phyloP scores from a whole-genome alignment of 164 flowering plant species.

The Nymphaea colorata region DNA sequence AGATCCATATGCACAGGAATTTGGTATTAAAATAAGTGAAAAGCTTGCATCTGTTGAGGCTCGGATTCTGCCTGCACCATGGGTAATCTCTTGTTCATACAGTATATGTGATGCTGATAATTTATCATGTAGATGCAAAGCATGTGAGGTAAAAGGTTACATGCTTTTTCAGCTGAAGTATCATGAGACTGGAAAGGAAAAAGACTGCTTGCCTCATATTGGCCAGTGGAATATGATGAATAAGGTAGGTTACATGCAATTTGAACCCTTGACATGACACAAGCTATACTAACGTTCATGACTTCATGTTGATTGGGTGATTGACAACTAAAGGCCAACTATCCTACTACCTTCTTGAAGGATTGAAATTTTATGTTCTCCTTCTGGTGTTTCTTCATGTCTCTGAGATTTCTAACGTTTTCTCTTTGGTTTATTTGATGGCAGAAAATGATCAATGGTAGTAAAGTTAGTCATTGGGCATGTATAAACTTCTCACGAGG shows the following conservation, averaged over 20 bases:
- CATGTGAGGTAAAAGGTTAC: neutral
- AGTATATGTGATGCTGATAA: neutral
- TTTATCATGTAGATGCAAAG: neutral
- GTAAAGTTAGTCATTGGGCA: conserved; percentile 45
- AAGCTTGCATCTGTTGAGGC: conserved; percentile 52
- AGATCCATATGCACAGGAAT: conserved; percentile 53
- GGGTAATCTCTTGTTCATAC: conserved; percentile 25
- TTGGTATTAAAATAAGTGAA: conserved; percentile 39
- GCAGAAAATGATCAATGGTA: conserved; percentile 63
- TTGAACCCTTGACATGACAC: no score
- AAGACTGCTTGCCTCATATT: conserved; percentile 46
- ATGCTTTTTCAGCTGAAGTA: conserved; percentile 36
- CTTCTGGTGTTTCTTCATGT: no score
- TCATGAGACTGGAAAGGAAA: conserved; percentile 53
- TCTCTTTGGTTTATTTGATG: no score
- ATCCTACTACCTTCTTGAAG: no score
- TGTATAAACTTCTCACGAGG: conserved; percentile 53
- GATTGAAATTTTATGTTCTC: no score
- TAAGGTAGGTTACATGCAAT: conserved; percentile 24
- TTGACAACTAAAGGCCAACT: no score
- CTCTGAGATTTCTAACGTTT: no score
- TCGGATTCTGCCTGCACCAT: conserved; percentile 64
- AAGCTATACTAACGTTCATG: no score
- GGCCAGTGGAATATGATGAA: conserved; percentile 80
- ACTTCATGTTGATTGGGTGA: no score